Conservation (phyloP, 352 stramenopile genomes). For the Aphanomyces invadans region DNA sequence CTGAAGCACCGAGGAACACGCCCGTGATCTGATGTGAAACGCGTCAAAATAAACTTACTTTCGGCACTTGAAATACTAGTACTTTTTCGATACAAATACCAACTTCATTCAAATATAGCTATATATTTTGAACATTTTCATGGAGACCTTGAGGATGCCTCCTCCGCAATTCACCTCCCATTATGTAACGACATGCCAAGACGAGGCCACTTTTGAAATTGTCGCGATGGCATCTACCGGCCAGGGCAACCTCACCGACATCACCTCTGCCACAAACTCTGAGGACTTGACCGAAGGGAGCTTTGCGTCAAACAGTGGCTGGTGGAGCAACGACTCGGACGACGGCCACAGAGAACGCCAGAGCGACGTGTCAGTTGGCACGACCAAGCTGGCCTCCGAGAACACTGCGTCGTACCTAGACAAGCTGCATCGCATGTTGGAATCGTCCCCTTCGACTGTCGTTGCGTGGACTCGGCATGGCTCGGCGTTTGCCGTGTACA, state of each 20-base stretch:
- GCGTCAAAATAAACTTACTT: too few relatives aligned
- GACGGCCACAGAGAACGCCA: not conserved
- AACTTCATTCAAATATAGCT: not conserved
- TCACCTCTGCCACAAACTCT: not conserved
- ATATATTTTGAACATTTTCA: not conserved
- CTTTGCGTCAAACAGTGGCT: not conserved
- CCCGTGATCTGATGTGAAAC: too few relatives aligned
- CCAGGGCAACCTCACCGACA: not conserved
- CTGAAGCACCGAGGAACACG: too few relatives aligned
- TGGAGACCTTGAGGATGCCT: not conserved
- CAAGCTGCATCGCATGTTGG: conserved; percentile 23
- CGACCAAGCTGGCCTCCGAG: conserved; percentile 9
- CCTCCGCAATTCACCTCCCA: not conserved
- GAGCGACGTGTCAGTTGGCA: not conserved
- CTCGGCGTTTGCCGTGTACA: conserved; percentile 70
- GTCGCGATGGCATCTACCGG: not conserved
- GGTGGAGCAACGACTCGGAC: conserved; percentile 4
- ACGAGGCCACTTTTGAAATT: not conserved
- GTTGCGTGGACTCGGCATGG: conserved; percentile 58
- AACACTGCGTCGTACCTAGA: conserved; percentile 7
- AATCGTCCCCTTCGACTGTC: conserved; percentile 10
- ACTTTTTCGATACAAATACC: not conserved
- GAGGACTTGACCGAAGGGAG: not conserved
- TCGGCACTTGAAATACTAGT: too few relatives aligned
- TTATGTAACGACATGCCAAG: not conserved